A percentile compares a stretch with the other conserved stretches of the same genome.
Conservation (phyloP, 352 stramenopile species). For the Phytophthora megakarya region DNA sequence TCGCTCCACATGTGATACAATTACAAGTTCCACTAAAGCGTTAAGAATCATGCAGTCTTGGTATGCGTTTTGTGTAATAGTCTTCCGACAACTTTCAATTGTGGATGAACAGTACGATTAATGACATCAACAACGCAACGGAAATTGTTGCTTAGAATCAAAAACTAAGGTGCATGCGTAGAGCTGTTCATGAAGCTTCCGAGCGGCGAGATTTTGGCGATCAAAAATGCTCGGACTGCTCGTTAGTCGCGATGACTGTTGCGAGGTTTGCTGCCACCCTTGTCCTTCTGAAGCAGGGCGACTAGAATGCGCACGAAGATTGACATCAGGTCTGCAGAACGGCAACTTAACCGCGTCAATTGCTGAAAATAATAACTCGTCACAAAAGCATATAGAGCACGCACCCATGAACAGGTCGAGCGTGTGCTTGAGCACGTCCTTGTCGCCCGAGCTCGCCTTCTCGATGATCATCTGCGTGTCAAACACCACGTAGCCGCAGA, state of each 20-base stretch:
- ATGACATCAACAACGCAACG: neutral
- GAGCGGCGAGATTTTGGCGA: too few relatives aligned
- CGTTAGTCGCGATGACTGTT: constrained; percentile 39
- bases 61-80: neutral
- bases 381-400: constrained; percentile 5
- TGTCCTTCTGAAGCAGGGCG: constrained; percentile 76
- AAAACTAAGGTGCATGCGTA: constrained; percentile 24
- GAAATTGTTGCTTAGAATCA: neutral
- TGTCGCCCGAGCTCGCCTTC: constrained; percentile 79
- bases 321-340: constrained; percentile 71
- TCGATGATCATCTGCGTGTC: constrained; percentile 94
- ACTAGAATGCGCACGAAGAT: constrained; percentile 90
- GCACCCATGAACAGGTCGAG: constrained; percentile 87
- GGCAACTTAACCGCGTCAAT: constrained; percentile 10
- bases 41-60: neutral
- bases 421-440: constrained; percentile 84
- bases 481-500: constrained; percentile 90
- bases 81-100: too few relatives aligned
- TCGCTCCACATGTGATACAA: constrained; percentile 33
- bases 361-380: neutral
- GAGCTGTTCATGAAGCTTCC: constrained; percentile 18
- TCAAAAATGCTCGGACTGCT: neutral
- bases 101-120: neutral
- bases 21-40: neutral
- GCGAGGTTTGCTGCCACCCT: constrained; percentile 48